A percentile compares a stretch with the other conserved stretches of the same genome.
phyloP scores from a whole-genome alignment of 1,284 basidiomycete species.

The Pseudozyma sp. region DNA sequence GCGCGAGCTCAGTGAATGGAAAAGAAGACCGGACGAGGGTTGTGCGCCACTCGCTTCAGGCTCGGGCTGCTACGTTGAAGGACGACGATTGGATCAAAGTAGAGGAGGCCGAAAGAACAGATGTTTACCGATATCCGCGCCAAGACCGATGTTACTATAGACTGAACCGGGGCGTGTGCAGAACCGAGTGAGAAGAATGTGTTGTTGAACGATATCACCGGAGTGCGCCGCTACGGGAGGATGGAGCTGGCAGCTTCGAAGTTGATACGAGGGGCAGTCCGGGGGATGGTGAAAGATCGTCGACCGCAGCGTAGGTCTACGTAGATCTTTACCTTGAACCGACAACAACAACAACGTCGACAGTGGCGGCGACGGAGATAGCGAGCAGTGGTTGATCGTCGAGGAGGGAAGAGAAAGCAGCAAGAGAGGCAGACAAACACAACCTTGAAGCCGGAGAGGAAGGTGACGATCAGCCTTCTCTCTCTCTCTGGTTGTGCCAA shows the following conservation, averaged over 20 bases:
- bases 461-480: constrained; percentile 5
- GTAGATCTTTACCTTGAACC: constrained; percentile 4
- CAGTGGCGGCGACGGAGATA: constrained; percentile 14
- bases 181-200: too few relatives aligned
- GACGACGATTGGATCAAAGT: too few relatives aligned
- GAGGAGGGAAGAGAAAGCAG: constrained; percentile 1
- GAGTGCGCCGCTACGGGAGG: too few relatives aligned
- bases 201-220: too few relatives aligned
- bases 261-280: neutral
- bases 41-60: neutral
- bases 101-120: too few relatives aligned
- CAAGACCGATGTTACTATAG: too few relatives aligned
- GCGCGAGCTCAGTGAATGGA: constrained; percentile 2
- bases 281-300: constrained; percentile 7
- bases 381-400: constrained; percentile 5
- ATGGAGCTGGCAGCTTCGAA: neutral
- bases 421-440: neutral
- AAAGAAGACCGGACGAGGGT: neutral
- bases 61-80: neutral
- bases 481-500: constrained; percentile 1
- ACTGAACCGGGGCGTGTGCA: too few relatives aligned
- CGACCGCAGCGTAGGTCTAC: constrained; percentile 29
- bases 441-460: neutral
- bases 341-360: neutral
- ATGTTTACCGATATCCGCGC: too few relatives aligned